phyloP scores from a whole-genome alignment of 2,329 filamentous ascomycete species.

The Xylogone sp. region DNA sequence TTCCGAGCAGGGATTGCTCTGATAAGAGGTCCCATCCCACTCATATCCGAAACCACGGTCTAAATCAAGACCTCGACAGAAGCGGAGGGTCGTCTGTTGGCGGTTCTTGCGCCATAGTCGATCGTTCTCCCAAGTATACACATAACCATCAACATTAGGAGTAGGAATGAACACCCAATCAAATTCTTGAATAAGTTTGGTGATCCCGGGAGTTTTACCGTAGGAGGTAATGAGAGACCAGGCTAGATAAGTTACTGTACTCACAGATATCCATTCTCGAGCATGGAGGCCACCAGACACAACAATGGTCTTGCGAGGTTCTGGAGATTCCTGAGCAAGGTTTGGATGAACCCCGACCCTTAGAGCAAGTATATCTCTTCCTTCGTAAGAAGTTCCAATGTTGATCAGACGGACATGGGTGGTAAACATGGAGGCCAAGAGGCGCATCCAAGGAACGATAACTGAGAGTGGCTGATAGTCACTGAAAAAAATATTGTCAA shows the following conservation, averaged over 20 bases:
- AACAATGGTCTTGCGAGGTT: slow-evolving; percentile 70
- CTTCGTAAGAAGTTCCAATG: slow-evolving; percentile 84
- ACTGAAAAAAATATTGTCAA: slow-evolving; percentile 81
- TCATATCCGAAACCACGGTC: slow-evolving; percentile 83
- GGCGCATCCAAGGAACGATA: slow-evolving; percentile 78
- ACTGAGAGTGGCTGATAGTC: slow-evolving; percentile 88
- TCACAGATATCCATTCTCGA: slow-evolving; percentile 93
- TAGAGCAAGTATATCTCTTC: slow-evolving; percentile 78
- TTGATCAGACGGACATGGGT: slow-evolving; percentile 69
- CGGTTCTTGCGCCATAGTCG: slow-evolving; percentile 93
- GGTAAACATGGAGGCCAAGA: slow-evolving; percentile 87
- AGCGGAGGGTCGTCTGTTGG: slow-evolving; percentile 75
- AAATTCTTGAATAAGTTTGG: slow-evolving; percentile 75
- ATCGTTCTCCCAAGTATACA: slow-evolving; percentile 89
- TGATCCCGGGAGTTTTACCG: slow-evolving; percentile 67
- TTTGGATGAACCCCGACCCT: slow-evolving; percentile 64
- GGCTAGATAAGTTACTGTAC: slow-evolving; percentile 85
- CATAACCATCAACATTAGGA: slow-evolving; percentile 89
- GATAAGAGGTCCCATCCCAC: slow-evolving; percentile 68
- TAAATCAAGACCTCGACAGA: slow-evolving; percentile 85
- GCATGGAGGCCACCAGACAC: slow-evolving; percentile 87
- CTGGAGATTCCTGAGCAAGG: slow-evolving; percentile 37
- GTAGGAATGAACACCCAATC: slow-evolving; percentile 88
- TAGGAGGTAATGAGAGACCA: slow-evolving; percentile 85
- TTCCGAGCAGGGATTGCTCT: slow-evolving; percentile 83